Evolutionary conservation across 495 filamentous ascomycete genomes (phyloP).

Genomic region (Geoglossum glabrum): DNA sequence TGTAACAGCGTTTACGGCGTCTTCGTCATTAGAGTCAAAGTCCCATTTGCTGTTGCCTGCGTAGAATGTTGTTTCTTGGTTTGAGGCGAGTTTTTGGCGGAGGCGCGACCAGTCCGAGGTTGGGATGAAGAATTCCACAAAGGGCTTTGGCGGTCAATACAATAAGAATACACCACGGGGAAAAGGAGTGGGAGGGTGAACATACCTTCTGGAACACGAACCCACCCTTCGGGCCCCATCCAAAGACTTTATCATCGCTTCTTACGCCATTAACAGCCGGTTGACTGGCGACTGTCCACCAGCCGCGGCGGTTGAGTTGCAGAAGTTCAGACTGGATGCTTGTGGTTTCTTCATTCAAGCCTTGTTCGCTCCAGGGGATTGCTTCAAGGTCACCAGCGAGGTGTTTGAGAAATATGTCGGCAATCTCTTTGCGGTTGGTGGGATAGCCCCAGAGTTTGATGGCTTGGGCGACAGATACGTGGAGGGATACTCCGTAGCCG

Average conservation of each 20-base stretch:
- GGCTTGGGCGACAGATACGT: slow-evolving; percentile 59
- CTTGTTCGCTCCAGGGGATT: slow-evolving; percentile 89
- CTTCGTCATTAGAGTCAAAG: slow-evolving; percentile 47
- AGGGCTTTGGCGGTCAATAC: slow-evolving; percentile 26
- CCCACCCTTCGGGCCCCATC: slow-evolving; percentile 82
- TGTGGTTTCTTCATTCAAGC: slow-evolving; percentile 63
- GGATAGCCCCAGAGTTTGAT: slow-evolving; percentile 71
- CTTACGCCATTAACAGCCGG: slow-evolving; percentile 75
- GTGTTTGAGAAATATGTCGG: slow-evolving; percentile 56
- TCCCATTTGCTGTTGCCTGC: slow-evolving; percentile 53
- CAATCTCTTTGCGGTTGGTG: slow-evolving; percentile 44
- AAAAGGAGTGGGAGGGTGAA: background rate
- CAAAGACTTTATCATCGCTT: slow-evolving; percentile 60
- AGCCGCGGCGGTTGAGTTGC: slow-evolving; percentile 57
- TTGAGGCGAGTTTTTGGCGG: slow-evolving; percentile 33
- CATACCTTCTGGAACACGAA: slow-evolving; percentile 81
- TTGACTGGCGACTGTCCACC: slow-evolving; percentile 96
- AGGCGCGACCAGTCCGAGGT: slow-evolving; percentile 45
- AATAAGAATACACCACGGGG: background rate
- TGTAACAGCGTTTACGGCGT: slow-evolving; percentile 76
- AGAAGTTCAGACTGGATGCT: slow-evolving; percentile 57
- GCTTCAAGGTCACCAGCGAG: slow-evolving; percentile 51
- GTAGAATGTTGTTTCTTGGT: slow-evolving; percentile 60
- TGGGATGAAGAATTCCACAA: slow-evolving; percentile 87
- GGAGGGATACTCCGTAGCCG: slow-evolving; percentile 79